Evolutionary conservation across 345 rosid species (phyloP), one percentile per base, ranked within the genome.

Genomic region (Zanthoxylum bungeanum): DNA sequence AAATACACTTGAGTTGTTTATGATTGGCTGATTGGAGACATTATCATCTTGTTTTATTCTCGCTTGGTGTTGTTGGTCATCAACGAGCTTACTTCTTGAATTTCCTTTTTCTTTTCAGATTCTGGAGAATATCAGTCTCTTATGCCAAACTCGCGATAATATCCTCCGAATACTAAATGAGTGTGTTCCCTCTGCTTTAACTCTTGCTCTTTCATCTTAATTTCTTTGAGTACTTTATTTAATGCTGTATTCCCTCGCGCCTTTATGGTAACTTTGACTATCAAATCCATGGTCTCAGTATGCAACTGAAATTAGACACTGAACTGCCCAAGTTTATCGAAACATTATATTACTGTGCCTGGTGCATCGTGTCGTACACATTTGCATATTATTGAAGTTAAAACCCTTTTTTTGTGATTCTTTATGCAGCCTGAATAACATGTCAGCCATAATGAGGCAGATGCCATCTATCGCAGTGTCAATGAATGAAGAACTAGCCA

Each of bases 391-490:
- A 44, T 64, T 3, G 9, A 7, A 27, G 30, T 47, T 39, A 37
- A 44, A 53, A 27, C 42, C 27, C 2, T 47, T 58, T 39, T 55
- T 10, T 56, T 56, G 7, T 51, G 51, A 55, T 42, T 25, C 62
- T 33, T 50, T 25, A 19, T 79, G 75, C 91, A 93, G 97, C 64
- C 66, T 87, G 80, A 73, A 81, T 60, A 86, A 85, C 37, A 75
- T 61, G 64, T 85, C 87, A 0, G 93, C 89, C 49, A 56, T 70
- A 69, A 91, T 86, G 97, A 83, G 82, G 83, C 88, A 78, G 85
- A 91, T 91, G 98, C 97, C 93, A 17, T 69, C 80, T 0, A 85
- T 91, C 30, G 88, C 90, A 0, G 89, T 78, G 57, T 81, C 49
- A 74, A 31, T 93, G 76, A 84, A 82, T 3, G 88, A 85, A 3